Evolutionary conservation across 1,284 basidiomycete species (phyloP).

Genomic region (Phenoliferia sp.): DNA sequence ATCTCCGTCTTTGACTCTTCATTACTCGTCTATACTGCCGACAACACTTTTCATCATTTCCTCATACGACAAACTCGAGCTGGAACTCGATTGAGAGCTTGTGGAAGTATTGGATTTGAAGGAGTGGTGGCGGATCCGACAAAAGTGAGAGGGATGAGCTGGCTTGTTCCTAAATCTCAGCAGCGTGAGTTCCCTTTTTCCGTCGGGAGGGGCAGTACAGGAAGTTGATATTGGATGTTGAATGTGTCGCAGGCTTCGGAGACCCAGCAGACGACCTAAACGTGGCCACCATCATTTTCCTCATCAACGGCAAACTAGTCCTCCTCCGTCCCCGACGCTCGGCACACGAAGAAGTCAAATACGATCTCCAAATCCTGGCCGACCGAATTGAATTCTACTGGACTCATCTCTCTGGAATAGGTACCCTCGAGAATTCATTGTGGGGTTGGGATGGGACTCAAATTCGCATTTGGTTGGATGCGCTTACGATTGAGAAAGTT

Average conservation of each 20-base stretch:
- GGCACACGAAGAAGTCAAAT: constrained; percentile 80
- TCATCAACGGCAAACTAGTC: constrained; percentile 88
- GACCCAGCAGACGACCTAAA: constrained; percentile 90
- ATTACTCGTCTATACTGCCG: constrained; percentile 92
- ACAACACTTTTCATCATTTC: constrained; percentile 92
- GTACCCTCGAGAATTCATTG: constrained; percentile 87
- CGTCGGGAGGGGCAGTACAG: neutral
- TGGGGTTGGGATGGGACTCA: constrained; percentile 93
- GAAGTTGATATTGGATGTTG: constrained; percentile 10
- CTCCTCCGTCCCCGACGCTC: constrained; percentile 54
- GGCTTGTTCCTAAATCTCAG: constrained; percentile 91
- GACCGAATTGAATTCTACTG: constrained; percentile 96
- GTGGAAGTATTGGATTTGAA: constrained; percentile 90
- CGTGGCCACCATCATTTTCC: constrained; percentile 91
- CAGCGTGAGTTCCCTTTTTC: constrained; percentile 60
- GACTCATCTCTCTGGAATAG: constrained; percentile 91
- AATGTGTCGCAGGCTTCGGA: constrained; percentile 62
- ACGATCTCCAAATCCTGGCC: constrained; percentile 95
- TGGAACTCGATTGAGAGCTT: constrained; percentile 68
- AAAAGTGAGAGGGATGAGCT: constrained; percentile 85
- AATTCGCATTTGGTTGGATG: constrained; percentile 92
- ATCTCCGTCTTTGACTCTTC: constrained; percentile 92
- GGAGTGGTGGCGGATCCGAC: constrained; percentile 83
- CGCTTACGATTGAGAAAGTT: constrained; percentile 72
- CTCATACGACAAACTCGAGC: constrained; percentile 80